Base-by-base conservation (phyloP, 106 monocot genomes). In the Phalaenopsis equestris region DNA sequence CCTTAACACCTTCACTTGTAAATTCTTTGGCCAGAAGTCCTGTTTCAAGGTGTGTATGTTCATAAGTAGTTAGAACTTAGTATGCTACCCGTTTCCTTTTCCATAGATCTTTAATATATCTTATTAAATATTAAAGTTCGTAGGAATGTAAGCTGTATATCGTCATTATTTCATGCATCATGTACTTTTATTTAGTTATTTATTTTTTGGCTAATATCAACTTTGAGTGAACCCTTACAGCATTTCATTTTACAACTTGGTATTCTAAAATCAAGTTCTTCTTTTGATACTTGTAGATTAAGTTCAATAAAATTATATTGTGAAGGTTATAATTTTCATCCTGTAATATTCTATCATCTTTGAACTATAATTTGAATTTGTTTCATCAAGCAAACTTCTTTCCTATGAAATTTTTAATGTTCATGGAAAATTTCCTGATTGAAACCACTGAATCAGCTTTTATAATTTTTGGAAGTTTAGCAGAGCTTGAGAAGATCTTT, bases 401-500 rank as follows among this genome's bases (percentile, higher is more conserved):
- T 21, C 21, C 61, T 61, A n/a, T 61, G 18, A 61, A 61, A 21
- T 52, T 41, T 30, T 41, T 72, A 72, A 4, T 72, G 24, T 72
- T 16, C 23, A 36, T 47, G 46, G 11, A 75, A 52, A 21, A 65
- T 72, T 4, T 80, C 6, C 47, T 55, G 73, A 74, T 79, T 80
- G 77, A 75, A 61, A 8, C 45, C n/a, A 83, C 92, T 95, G 87
- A 95, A 85, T 81, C 81, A 49, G 46, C 83, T 42, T 61, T 84
- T 76, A 78, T 88, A 74, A 64, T 79, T 86, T 87, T 87, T 91
- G 90, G 79, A 90, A 99, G 99, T 84, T 92, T 95, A 86, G 87
- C 87, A 86, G 99, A 99, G 77, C 86, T 99, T 75, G 91, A 99
- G 85, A 93, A 91, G 85, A 83, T 99, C 78, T 88, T 83, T 86